Percentiles rank a stretch among this genome's conserved stretches.
These are phyloP conservation scores for Apophysomyces sp. DNA, from an alignment of 371 early-diverging fungal genomes.

Conservation along the genomic window DNA sequence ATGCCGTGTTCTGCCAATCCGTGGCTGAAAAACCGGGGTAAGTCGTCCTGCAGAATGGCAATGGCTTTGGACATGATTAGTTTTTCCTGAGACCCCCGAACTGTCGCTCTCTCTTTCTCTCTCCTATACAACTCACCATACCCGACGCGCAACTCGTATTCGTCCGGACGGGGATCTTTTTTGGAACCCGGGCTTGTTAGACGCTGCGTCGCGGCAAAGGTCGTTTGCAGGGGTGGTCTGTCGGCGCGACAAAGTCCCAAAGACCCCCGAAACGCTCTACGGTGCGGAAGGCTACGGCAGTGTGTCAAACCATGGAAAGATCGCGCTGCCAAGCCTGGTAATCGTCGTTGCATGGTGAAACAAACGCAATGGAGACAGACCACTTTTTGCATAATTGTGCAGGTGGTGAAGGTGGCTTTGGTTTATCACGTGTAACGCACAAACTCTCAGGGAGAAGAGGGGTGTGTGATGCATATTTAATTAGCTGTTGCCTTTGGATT, in stretches of 20 bases:
- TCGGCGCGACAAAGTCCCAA: neutral
- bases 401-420: neutral
- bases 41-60: slow-evolving; percentile 42
- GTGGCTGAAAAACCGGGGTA: slow-evolving; percentile 44
- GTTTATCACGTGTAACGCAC: neutral
- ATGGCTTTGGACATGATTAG: slow-evolving; percentile 35
- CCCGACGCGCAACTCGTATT: slow-evolving; percentile 41
- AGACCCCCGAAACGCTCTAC: neutral
- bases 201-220: neutral
- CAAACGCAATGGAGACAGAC: neutral
- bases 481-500: too few species aligned
- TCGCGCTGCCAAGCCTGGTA: neutral
- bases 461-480: too few species aligned
- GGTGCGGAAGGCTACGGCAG: neutral
- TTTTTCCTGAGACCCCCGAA: neutral
- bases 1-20: slow-evolving; percentile 44
- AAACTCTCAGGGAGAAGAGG: too few species aligned
- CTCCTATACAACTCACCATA: slow-evolving; percentile 22
- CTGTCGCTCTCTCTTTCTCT: neutral
- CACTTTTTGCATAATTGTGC: neutral
- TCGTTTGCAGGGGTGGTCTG: neutral
- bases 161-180: slow-evolving; percentile 17
- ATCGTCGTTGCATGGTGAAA: neutral
- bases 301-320: neutral
- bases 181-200: neutral